These are phyloP conservation scores for Prunus salicina DNA, from an alignment of 306 rosid species.

Conservation along the genomic window DNA sequence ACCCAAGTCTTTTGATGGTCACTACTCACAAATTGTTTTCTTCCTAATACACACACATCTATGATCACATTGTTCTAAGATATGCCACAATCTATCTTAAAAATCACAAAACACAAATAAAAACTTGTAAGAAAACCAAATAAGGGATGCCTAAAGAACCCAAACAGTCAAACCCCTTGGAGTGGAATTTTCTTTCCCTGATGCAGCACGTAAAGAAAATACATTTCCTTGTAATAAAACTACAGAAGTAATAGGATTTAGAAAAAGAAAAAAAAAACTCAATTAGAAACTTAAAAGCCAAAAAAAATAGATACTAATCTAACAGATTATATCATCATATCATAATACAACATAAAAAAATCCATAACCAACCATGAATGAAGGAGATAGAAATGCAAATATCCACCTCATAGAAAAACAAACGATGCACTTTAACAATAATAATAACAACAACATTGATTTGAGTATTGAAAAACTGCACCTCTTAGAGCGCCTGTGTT, in stretches of 20 bases:
- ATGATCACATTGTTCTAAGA: neutral
- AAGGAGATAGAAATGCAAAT: too few relatives aligned
- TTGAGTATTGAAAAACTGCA: constrained; percentile 16
- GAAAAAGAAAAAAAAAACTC: neutral
- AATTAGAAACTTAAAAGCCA: neutral
- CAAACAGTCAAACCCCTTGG: neutral
- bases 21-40: neutral
- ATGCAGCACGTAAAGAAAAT: neutral
- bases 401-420: too few relatives aligned
- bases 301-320: neutral
- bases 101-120: neutral
- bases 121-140: neutral
- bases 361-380: neutral
- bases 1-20: neutral
- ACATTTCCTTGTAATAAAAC: neutral
- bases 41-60: neutral
- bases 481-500: constrained; percentile 82
- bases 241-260: neutral
- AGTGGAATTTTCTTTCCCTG: too few relatives aligned
- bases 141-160: neutral
- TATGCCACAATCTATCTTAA: neutral
- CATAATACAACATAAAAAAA: neutral
- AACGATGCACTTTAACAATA: too few relatives aligned
- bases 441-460: neutral
- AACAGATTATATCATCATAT: neutral